Conservation (phyloP, 2,329 filamentous ascomycete genomes). For the Aspergillus transmontanensis region DNA sequence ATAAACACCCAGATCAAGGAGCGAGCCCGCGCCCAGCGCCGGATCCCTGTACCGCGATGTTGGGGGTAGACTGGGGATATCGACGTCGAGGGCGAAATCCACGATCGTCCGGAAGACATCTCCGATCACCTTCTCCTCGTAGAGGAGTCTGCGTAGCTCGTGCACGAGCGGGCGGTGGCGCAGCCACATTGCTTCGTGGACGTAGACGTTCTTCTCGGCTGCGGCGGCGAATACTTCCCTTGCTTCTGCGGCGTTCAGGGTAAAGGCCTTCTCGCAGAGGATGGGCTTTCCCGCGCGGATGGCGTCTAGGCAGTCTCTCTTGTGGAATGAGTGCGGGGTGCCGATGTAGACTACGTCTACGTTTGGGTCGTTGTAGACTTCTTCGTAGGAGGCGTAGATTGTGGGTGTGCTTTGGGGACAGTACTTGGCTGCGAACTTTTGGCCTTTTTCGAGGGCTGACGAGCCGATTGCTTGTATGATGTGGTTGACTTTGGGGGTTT, state of each 20-base stretch:
- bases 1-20: slow-evolving; percentile 21
- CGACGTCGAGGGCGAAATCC: background rate
- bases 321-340: slow-evolving; percentile 34
- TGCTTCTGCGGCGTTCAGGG: slow-evolving; percentile 50
- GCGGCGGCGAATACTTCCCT: slow-evolving; percentile 45
- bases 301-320: slow-evolving; percentile 51
- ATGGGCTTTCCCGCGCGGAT: slow-evolving; percentile 57
- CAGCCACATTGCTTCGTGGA: slow-evolving; percentile 21
- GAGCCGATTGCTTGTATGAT: background rate
- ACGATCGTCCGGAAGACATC: background rate
- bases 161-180: slow-evolving; percentile 8
- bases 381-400: slow-evolving; percentile 14
- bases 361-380: slow-evolving; percentile 22
- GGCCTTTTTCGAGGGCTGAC: background rate
- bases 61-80: background rate
- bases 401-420: background rate
- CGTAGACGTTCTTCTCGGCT: slow-evolving; percentile 18
- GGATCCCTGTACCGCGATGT: slow-evolving; percentile 7
- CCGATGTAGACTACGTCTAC: slow-evolving; percentile 34
- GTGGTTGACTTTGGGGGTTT: background rate
- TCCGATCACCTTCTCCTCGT: background rate
- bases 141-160: background rate
- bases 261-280: slow-evolving; percentile 57
- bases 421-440: background rate
- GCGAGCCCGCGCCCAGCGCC: slow-evolving; percentile 16